Base-by-base conservation (phyloP, 2,329 filamentous ascomycete genomes). In the Alternaria postmessia region DNA sequence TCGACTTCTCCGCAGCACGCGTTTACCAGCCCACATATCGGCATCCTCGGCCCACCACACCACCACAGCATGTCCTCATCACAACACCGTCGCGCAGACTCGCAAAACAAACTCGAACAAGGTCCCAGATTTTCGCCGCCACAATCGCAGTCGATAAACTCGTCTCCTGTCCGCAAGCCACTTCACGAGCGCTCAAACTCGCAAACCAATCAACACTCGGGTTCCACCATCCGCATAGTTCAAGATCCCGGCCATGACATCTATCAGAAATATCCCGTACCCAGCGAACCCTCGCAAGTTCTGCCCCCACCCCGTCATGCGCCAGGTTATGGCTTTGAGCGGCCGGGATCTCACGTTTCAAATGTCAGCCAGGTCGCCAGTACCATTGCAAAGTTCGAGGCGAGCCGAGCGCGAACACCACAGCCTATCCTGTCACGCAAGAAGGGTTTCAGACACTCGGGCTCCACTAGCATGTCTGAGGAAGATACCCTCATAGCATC, bases 201-300 rank as follows among this genome's bases (percentile, higher is more conserved):
- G 51, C 74, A 76, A 36, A 66, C 72, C 65, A 81, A 78, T 67
- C 73, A 75, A 41, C 67, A 69, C 56, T 65, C 74, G n/a, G 71
- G 73, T 44, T 75, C 79, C 22, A 80, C 77, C 34, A 81, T 80
- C 46, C 78, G 79, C 66, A 73, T 80, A 59, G 77, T 80, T 39
- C 70, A 78, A 32, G 76, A 80, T 54, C 67, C 75, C 49, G 73
- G 68, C 18, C 63, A 73, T 38, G 65, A 76, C 36, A 66, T 75
- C 62, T 80, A 80, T 69, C 71, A 73, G 49, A 80, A 80, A 69
- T 75, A 71, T 54, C 78, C 78, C 54, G 75, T 79, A 60, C 77
- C 78, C 46, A 76, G 71, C 59, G 71, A 78, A 63, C 71, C 78
- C 49, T 77, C 78, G 54, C 79, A 80, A 49, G 71, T 80, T 59